A percentile compares a stretch with the other conserved stretches of the same genome.
Evolutionary conservation across 805 yeast genomes (phyloP).

Genomic region (Nakazawaea molendinolei): DNA sequence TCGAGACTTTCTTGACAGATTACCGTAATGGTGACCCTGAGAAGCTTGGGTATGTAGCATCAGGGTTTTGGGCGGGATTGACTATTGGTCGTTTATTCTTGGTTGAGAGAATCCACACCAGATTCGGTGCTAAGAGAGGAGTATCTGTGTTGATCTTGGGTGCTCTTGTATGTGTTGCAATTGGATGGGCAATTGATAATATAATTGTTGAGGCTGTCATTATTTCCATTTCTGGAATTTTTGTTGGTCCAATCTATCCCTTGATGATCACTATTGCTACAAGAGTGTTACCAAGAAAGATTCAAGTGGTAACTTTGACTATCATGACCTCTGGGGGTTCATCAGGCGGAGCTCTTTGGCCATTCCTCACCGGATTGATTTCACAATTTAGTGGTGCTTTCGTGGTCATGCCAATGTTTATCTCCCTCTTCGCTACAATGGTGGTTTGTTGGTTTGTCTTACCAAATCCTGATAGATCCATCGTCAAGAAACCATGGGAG

Average conservation of each 20-base stretch:
- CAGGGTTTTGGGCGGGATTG: constrained; percentile 70
- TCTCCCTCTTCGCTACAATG: constrained; percentile 30
- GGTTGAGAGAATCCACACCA: constrained; percentile 31
- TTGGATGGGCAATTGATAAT: constrained; percentile 44
- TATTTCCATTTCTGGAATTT: constrained; percentile 46
- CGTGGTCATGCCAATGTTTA: constrained; percentile 42
- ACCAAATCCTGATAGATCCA: constrained; percentile 35
- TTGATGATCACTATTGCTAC: constrained; percentile 39
- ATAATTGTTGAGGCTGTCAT: constrained; percentile 39
- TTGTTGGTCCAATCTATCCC: constrained; percentile 64
- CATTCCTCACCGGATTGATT: constrained; percentile 45
- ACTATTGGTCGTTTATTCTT: constrained; percentile 56
- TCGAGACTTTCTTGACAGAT: constrained; percentile 52
- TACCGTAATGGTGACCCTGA: constrained; percentile 41
- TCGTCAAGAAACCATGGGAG: constrained; percentile 20
- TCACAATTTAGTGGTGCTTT: constrained; percentile 39
- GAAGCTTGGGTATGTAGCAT: constrained; percentile 53
- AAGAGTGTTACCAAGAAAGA: constrained; percentile 41
- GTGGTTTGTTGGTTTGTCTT: constrained; percentile 31
- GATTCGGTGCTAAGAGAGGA: constrained; percentile 39
- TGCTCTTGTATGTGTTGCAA: constrained; percentile 31
- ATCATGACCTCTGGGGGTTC: constrained; percentile 50
- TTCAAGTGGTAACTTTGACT: constrained; percentile 43
- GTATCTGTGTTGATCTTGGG: constrained; percentile 27
- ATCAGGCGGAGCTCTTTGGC: constrained; percentile 51